Evolutionary conservation across 148 eudicot species (phyloP), one percentile per base, ranked within the genome.

Genomic region (Cornus florida): DNA sequence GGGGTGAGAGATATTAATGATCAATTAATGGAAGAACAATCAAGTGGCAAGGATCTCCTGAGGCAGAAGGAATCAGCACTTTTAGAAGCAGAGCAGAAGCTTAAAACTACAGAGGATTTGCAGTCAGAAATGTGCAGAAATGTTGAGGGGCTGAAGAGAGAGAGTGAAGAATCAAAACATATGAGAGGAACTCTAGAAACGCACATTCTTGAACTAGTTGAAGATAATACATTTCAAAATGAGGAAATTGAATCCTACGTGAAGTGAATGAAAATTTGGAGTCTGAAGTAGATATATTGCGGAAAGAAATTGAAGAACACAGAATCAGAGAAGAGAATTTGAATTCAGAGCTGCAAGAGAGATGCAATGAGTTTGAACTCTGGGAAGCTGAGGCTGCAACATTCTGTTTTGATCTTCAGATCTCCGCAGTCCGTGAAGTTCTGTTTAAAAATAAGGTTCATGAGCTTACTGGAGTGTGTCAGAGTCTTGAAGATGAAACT

Each of bases 301-400:
- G 71, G 70, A 92, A 89, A 81, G 92, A 93, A 78, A 67, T 91
- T 56, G 97, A 91, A 80, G 98, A 89, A 60, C 83, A 80, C 50
- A 88, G 75, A 70, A 86, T 85, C 60, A 86, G 85, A 81, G 97
- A 94, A 84, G 97, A 90, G 80, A 82, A 84, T 70, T 85, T 93
- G 82, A 80, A 81, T 60, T 89, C 87, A 1, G 97, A 93, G 86
- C 87, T 96, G 48, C 87, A 88, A 67, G 97, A 92, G 82, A 89
- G 86, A 67, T 88, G 86, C 84, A 82, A 87, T 71, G 99, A 92
- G 80, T 92, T 84, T 85, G 92, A 93, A 82, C 85, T 96, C 22
- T 93, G 97, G 94, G 99, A 96, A 69, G 89, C 92, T 69, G 98
- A 96, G 78, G 99, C 99, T 28, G 73, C 94, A n/a, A 80, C 93